These are phyloP conservation scores for Hermanozyma aechmeae DNA, from an alignment of 805 yeast species.

Conservation along the genomic window DNA sequence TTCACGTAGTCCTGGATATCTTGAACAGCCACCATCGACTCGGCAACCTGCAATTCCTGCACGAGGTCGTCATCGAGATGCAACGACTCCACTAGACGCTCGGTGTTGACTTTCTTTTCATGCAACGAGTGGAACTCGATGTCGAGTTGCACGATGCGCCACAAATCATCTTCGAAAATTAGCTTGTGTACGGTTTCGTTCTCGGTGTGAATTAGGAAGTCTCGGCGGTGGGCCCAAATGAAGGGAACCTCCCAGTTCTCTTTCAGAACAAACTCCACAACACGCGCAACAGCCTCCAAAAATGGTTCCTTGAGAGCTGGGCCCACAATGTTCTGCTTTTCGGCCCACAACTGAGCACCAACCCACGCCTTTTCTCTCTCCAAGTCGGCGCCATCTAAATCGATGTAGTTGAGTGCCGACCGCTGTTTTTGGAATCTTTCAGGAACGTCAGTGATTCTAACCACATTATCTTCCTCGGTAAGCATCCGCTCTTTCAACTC, in stretches of 20 bases:
- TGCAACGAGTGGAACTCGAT: constrained; percentile 79
- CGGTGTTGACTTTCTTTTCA: constrained; percentile 60
- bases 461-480: constrained; percentile 84
- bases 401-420: constrained; percentile 54
- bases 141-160: constrained; percentile 85
- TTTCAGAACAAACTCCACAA: constrained; percentile 59
- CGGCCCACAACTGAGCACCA: constrained; percentile 48
- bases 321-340: constrained; percentile 39
- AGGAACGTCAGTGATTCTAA: constrained; percentile 79
- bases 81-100: constrained; percentile 45
- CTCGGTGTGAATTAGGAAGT: constrained; percentile 58
- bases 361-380: constrained; percentile 75
- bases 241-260: constrained; percentile 89
- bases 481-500: constrained; percentile 86
- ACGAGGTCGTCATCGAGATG: constrained; percentile 47
- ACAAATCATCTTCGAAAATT: constrained; percentile 74
- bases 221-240: constrained; percentile 92
- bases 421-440: constrained; percentile 84
- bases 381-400: constrained; percentile 61
- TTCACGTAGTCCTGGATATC: constrained; percentile 79
- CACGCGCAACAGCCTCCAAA: constrained; percentile 60
- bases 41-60: constrained; percentile 47
- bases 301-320: constrained; percentile 42
- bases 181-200: constrained; percentile 41
- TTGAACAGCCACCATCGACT: constrained; percentile 69